Evolutionary conservation across 495 filamentous ascomycete genomes (phyloP), one percentile per base, ranked within the genome.

Genomic region (Penicillium odoratum): DNA sequence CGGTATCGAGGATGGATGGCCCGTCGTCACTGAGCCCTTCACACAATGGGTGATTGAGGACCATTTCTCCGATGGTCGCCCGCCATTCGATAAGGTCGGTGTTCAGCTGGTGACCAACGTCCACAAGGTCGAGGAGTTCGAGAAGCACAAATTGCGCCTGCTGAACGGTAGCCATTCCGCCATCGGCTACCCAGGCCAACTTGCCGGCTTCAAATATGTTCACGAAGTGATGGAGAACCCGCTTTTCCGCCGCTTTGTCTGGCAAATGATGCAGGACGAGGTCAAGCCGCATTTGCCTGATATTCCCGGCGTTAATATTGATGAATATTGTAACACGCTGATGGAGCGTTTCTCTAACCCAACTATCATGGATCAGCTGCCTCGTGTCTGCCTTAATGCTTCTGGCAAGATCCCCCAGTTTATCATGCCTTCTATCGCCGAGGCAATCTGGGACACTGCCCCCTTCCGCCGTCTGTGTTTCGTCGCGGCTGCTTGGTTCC

Each of bases 351-450:
- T 80, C 72, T 72, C 72, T 56, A 80, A 80, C 74, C 74, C 77
- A 1, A 77, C 76, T 13, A 78, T 80, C 59, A 74, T 69, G 70
- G 77, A 80, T 51, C 77, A 80, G 64, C 62, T 80, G 48, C 74
- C 75, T 26, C 75, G 77, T 26, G 66, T 80, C 65, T 74, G 73
- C 44, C 69, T 78, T 50, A 78, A 78, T 55, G 76, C 71, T 9
- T 78, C 77, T 7, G 76, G 77, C 69, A 80, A 80, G 70, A 72
- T 80, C 51, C 77, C 77, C 1, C 77, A 80, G 62, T 80, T 80
- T 58, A 78, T 78, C 61, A 78, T 80, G 75, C 77, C 77, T 7
- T 76, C 76, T 2, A 74, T 80, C 52, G 77, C 77, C 51, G 77
- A 80, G 63, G 71, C 70, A 3, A 80, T 80, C 56, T 75, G 73